phyloP scores from a whole-genome alignment of 768 basidiomycete species.

The Chlorophyllum brunneum region DNA sequence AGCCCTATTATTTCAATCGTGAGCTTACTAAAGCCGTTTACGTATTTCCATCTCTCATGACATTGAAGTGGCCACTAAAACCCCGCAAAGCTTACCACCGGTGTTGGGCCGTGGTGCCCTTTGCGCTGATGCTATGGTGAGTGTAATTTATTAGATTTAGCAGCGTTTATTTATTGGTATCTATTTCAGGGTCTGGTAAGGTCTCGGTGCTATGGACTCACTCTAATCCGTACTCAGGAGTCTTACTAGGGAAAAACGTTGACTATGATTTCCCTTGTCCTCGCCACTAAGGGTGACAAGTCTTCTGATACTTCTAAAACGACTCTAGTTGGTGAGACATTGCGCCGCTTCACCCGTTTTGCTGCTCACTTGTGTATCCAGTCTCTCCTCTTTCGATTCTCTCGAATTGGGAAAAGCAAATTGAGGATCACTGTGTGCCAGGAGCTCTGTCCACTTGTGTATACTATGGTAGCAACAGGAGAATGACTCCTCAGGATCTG shows the following conservation, averaged over 20 bases:
- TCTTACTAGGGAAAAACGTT: conserved; percentile 76
- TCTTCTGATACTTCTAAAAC: conserved; percentile 53
- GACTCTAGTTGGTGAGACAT: conserved; percentile 73
- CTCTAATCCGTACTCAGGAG: not conserved
- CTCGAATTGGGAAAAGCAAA: conserved; percentile 87
- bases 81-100: conserved; percentile 63
- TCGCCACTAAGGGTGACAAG: conserved; percentile 70
- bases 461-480: conserved; percentile 72
- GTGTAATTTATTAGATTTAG: not conserved
- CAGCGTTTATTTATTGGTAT: too few species aligned
- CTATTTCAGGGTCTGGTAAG: conserved; percentile 39
- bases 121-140: conserved; percentile 86
- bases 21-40: too few species aligned
- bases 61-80: conserved; percentile 77
- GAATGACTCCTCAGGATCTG: conserved; percentile 55
- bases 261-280: conserved; percentile 77
- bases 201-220: not conserved
- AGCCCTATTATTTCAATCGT: conserved; percentile 69
- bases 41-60: not conserved
- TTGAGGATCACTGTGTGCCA: conserved; percentile 63
- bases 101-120: conserved; percentile 79
- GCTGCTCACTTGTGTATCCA: conserved; percentile 22
- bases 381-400: conserved; percentile 82
- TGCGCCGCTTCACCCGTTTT: not conserved
- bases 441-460: conserved; percentile 51